Percentiles rank a stretch among this genome's conserved stretches.
phyloP scores from a whole-genome alignment of 257 asterid genomes.

The Solanum piurae region DNA sequence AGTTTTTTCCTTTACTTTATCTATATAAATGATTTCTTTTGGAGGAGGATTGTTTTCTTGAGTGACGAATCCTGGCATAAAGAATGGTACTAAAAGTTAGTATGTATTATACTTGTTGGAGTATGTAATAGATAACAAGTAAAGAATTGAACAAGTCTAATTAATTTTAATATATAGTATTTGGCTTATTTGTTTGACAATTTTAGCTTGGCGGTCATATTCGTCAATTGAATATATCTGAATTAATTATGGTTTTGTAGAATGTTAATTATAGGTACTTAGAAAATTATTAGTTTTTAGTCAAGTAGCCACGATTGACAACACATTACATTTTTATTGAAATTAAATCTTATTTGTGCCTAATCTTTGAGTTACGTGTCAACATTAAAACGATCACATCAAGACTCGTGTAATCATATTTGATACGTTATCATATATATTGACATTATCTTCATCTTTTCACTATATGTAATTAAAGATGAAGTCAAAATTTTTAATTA shows the following conservation, averaged over 20 bases:
- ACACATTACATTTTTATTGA: neutral
- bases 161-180: neutral
- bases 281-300: neutral
- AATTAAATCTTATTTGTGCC: neutral
- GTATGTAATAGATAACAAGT: neutral
- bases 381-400: neutral
- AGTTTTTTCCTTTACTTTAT: too few species aligned
- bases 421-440: neutral
- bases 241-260: neutral
- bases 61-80: neutral
- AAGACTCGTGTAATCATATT: neutral
- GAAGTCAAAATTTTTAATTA: too few species aligned
- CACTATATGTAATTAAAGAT: too few species aligned
- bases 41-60: neutral
- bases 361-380: neutral
- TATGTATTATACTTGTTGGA: neutral
- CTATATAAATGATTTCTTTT: neutral
- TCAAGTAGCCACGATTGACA: neutral
- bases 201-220: neutral
- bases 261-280: neutral
- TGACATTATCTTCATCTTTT: too few species aligned
- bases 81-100: neutral
- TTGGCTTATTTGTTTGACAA: neutral
- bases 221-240: neutral
- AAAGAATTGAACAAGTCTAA: neutral